Percentiles rank a stretch among this genome's conserved stretches.
Evolutionary conservation across 202 grass and related monocot genomes (phyloP).

Genomic region (Cymbopogon flexuosus): DNA sequence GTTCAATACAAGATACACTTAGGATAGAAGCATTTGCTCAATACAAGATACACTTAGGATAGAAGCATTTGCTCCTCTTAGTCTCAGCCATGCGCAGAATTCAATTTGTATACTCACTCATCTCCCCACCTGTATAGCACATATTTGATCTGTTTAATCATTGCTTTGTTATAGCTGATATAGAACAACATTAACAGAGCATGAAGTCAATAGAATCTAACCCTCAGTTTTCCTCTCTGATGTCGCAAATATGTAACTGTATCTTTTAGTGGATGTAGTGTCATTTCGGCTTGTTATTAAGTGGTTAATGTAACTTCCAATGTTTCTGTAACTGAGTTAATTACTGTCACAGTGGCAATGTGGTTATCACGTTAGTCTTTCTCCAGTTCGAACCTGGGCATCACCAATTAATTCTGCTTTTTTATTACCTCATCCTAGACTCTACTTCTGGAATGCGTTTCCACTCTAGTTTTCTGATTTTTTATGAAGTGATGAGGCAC

Average conservation of each 20-base stretch:
- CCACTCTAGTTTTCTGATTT: background rate
- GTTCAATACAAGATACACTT: background rate
- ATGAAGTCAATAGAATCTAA: slow-evolving; percentile 1
- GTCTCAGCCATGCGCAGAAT: slow-evolving; percentile 14
- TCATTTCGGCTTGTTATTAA: background rate
- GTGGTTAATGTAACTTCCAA: background rate
- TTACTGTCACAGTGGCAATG: slow-evolving; percentile 19
- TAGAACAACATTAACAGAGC: slow-evolving; percentile 21
- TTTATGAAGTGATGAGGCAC: too few species aligned
- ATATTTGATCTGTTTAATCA: background rate
- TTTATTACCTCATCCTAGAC: background rate
- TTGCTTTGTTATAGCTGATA: slow-evolving; percentile 25
- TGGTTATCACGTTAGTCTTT: slow-evolving; percentile 43
- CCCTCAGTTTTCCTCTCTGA: background rate
- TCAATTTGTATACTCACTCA: slow-evolving; percentile 33
- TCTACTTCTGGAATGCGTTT: background rate
- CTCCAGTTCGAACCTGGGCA: slow-evolving; percentile 20
- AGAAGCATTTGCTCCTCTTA: slow-evolving; percentile 28
- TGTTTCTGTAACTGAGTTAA: background rate
- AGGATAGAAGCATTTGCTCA: background rate
- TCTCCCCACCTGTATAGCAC: slow-evolving; percentile 24
- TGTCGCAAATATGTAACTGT: background rate
- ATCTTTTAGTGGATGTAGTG: background rate
- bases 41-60: slow-evolving; percentile 31
- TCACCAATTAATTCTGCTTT: background rate